phyloP scores from a whole-genome alignment of 139 green algal genomes.

The Tetradesmus obliquus region DNA sequence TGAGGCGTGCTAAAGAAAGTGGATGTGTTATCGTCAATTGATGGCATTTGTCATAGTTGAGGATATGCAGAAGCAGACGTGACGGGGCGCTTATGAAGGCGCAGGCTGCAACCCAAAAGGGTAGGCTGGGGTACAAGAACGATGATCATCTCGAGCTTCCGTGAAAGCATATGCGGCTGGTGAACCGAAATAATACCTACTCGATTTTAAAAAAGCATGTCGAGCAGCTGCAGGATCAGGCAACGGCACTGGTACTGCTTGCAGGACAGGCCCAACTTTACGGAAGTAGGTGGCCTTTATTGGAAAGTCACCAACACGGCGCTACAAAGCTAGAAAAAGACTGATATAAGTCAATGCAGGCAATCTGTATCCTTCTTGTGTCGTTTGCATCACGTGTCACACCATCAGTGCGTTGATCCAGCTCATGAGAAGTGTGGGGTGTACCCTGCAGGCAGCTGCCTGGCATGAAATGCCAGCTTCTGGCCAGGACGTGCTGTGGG shows the following conservation, averaged over 20 bases:
- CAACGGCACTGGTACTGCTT: background rate
- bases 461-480: too few relatives aligned
- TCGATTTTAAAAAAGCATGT: background rate
- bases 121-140: background rate
- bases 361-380: too few relatives aligned
- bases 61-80: background rate
- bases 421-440: too few relatives aligned
- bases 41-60: conserved; percentile 2
- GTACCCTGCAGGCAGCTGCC: too few relatives aligned
- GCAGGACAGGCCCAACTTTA: background rate
- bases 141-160: background rate
- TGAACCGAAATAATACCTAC: background rate
- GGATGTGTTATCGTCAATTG: background rate
- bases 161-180: background rate
- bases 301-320: background rate
- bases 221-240: background rate
- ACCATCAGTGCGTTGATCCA: too few relatives aligned
- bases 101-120: background rate
- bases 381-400: too few relatives aligned
- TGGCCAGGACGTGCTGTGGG: too few relatives aligned
- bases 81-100: background rate
- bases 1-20: background rate
- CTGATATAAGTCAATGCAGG: too few relatives aligned
- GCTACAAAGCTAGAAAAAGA: background rate
- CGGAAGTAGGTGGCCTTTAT: background rate